Conservation (phyloP, 768 basidiomycete genomes). For the Xerocomellus chrysenteron region DNA sequence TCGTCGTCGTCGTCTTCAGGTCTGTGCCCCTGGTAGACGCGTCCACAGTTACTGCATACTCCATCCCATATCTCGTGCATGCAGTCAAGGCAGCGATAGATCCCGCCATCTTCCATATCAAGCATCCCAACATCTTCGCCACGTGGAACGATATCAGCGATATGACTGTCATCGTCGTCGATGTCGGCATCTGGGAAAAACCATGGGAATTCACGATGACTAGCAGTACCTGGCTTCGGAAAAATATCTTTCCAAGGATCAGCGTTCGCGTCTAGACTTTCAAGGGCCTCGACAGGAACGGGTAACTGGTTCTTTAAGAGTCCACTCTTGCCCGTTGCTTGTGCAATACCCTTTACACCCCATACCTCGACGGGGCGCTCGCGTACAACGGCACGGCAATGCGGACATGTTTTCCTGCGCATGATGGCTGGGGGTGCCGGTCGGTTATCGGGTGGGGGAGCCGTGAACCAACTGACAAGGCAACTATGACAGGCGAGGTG, state of each 20-base stretch:
- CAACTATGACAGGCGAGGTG: slow-evolving; percentile 71
- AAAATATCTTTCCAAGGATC: slow-evolving; percentile 75
- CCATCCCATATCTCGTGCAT: slow-evolving; percentile 78
- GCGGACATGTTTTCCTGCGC: slow-evolving; percentile 44
- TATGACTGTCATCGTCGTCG: slow-evolving; percentile 19
- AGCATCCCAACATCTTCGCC: slow-evolving; percentile 56
- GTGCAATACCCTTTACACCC: slow-evolving; percentile 48
- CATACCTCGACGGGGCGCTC: slow-evolving; percentile 49
- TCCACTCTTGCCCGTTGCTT: slow-evolving; percentile 50
- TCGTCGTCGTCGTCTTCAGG: slow-evolving; percentile 26
- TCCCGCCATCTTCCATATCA: slow-evolving; percentile 72
- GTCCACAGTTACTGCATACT: slow-evolving; percentile 58
- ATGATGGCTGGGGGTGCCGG: slow-evolving; percentile 26
- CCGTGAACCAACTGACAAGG: slow-evolving; percentile 75
- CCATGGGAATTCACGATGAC: slow-evolving; percentile 20
- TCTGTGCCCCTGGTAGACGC: slow-evolving; percentile 56
- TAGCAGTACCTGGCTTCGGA: slow-evolving; percentile 20
- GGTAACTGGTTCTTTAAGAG: slow-evolving; percentile 37
- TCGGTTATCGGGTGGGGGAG: slow-evolving; percentile 33
- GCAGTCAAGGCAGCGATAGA: slow-evolving; percentile 75
- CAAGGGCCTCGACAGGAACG: slow-evolving; percentile 26
- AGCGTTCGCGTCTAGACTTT: slow-evolving; percentile 22
- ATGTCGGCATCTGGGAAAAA: slow-evolving; percentile 22
- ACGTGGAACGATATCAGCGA: slow-evolving; percentile 16
- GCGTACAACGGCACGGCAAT: slow-evolving; percentile 43